phyloP scores from a whole-genome alignment of 345 rosid genomes.

The Conringia planisiliqua region DNA sequence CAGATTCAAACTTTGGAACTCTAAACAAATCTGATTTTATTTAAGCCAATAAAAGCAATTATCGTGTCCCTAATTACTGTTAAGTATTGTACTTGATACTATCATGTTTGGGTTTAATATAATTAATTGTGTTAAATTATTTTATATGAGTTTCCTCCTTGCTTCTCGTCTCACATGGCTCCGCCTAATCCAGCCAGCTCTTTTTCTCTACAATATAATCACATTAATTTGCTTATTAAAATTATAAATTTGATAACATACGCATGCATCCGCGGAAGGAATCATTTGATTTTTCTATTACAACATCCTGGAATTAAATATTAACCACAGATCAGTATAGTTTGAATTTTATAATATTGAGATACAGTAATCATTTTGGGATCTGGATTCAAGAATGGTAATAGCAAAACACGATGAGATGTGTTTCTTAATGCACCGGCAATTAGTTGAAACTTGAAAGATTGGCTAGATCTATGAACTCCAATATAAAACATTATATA shows the following conservation, averaged over 20 bases:
- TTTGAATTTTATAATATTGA: conserved; percentile 1
- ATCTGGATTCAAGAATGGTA: conserved; percentile 26
- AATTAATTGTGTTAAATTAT: not conserved
- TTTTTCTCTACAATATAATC: conserved; percentile 14
- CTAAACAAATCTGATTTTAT: not conserved
- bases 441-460: conserved; percentile 18
- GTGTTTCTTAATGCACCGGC: conserved; percentile 33
- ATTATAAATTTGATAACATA: conserved; percentile 18
- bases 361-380: conserved; percentile 18
- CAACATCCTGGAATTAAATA: not conserved
- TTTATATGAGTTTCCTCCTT: conserved; percentile 7
- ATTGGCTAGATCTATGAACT: conserved; percentile 27
- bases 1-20: conserved; percentile 32
- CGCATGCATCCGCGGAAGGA: conserved; percentile 37
- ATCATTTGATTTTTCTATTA: conserved; percentile 26
- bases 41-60: conserved; percentile 7
- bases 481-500: not conserved
- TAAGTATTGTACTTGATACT: conserved; percentile 22
- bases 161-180: conserved; percentile 35
- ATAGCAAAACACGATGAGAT: conserved; percentile 24
- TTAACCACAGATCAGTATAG: conserved; percentile 4
- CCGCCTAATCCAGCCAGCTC: conserved; percentile 34
- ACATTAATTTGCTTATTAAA: not conserved
- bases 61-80: conserved; percentile 22
- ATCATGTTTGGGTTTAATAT: conserved; percentile 12